phyloP scores from a whole-genome alignment of 2,329 filamentous ascomycete species.

The Emmonsiellopsis sp. region DNA sequence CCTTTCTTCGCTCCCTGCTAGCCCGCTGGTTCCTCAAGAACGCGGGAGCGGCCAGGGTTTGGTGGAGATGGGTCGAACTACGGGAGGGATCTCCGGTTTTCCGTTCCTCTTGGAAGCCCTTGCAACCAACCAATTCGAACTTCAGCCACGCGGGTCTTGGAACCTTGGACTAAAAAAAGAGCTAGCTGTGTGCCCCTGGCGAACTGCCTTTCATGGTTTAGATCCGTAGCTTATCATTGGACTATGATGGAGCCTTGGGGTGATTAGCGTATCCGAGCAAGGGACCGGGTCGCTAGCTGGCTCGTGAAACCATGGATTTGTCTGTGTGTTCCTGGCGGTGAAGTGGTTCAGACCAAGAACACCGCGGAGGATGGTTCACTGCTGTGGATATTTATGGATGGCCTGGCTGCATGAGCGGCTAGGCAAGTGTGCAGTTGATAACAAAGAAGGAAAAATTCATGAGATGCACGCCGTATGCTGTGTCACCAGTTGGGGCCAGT shows the following conservation, averaged over 20 bases:
- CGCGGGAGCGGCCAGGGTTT: neutral
- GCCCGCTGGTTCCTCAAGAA: too few relatives aligned
- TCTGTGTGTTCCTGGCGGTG: conserved; percentile 1
- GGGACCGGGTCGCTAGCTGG: neutral
- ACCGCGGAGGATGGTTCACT: neutral
- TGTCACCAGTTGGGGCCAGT: neutral
- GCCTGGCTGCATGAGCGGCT: neutral
- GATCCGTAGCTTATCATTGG: neutral
- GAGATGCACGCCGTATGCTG: neutral
- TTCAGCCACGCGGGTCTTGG: neutral
- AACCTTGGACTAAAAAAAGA: neutral
- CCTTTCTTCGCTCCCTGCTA: neutral
- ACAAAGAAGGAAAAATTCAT: neutral
- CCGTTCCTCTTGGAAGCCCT: neutral
- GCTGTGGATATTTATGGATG: neutral
- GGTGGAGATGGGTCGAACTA: neutral
- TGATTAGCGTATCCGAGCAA: neutral
- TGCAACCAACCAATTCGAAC: too few relatives aligned
- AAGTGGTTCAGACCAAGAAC: neutral
- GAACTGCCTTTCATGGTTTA: neutral
- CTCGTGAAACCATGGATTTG: neutral
- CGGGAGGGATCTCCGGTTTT: neutral
- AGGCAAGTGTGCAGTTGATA: neutral
- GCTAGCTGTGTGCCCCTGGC: neutral
- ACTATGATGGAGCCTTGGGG: neutral